phyloP scores from a whole-genome alignment of 495 filamentous ascomycete genomes.

The Amniculicola lignicola region DNA sequence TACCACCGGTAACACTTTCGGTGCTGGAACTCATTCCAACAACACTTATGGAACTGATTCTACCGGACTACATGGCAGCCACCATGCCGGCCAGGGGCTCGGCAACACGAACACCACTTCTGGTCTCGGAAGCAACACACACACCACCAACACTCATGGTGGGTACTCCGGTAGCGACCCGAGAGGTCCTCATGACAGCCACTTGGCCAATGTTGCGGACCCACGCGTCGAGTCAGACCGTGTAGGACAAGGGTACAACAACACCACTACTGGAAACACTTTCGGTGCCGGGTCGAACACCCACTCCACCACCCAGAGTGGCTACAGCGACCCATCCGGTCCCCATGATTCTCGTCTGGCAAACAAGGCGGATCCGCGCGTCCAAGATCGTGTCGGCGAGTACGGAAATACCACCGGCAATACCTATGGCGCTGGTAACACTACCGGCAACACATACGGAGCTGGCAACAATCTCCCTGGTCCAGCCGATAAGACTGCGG shows the following conservation, averaged over 20 bases:
- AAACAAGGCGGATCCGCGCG: conserved; percentile 46
- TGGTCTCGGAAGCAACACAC: no score
- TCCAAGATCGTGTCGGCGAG: conserved; percentile 45
- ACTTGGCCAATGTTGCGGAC: conserved; percentile 48
- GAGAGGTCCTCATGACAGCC: conserved; percentile 6
- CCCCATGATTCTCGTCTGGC: background rate
- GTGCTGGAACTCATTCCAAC: no score
- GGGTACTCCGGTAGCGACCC: conserved; percentile 40
- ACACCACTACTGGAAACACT: background rate
- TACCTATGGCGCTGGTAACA: background rate
- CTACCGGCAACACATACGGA: background rate
- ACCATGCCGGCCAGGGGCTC: no score
- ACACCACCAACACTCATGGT: no score
- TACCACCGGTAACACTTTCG: no score
- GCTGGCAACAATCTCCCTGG: conserved; percentile 24
- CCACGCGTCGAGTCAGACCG: conserved; percentile 48
- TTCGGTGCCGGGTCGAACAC: background rate
- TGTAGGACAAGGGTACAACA: background rate
- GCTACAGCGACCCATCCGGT: background rate
- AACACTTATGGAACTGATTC: conserved; percentile 1
- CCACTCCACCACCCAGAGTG: background rate
- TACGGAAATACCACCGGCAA: conserved; percentile 31
- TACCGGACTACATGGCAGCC: conserved; percentile 2
- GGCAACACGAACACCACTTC: no score
- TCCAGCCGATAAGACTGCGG: conserved; percentile 41